Conservation (phyloP, 1,139 yeast species). For the Magnusiomyces fungicola region DNA sequence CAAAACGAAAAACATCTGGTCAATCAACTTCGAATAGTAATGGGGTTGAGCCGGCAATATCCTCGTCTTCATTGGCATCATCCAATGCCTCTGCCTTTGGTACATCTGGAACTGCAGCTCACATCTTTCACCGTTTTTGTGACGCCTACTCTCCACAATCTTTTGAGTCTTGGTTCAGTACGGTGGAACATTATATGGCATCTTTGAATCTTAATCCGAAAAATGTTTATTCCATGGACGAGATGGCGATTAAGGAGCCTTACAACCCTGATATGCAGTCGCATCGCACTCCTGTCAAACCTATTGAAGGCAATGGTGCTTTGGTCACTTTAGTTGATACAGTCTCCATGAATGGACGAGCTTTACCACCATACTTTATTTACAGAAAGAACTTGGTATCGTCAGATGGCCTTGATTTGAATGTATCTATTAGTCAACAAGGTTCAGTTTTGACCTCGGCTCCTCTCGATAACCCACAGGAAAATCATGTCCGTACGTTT, state of each 20-base stretch:
- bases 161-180: slow-evolving; percentile 6
- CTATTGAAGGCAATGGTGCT: slow-evolving; percentile 5
- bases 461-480: not conserved
- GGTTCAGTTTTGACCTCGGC: not conserved
- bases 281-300: not conserved
- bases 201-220: slow-evolving; percentile 1
- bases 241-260: not conserved
- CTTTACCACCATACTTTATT: slow-evolving; percentile 2
- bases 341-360: slow-evolving; percentile 3
- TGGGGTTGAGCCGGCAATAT: not conserved
- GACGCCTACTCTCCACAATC: slow-evolving; percentile 1
- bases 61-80: not conserved
- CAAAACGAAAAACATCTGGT: not conserved
- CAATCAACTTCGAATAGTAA: not conserved
- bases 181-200: not conserved
- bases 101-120: not conserved
- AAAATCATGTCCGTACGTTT: not conserved
- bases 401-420: not conserved
- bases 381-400: not conserved
- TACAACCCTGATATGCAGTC: not conserved
- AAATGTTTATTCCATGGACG: slow-evolving; percentile 6
- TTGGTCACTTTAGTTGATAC: slow-evolving; percentile 4
- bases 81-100: not conserved
- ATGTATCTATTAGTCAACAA: not conserved
- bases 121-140: not conserved